Evolutionary conservation across 1,284 basidiomycete species (phyloP).

Genomic region (Ustilago vetiveriae): DNA sequence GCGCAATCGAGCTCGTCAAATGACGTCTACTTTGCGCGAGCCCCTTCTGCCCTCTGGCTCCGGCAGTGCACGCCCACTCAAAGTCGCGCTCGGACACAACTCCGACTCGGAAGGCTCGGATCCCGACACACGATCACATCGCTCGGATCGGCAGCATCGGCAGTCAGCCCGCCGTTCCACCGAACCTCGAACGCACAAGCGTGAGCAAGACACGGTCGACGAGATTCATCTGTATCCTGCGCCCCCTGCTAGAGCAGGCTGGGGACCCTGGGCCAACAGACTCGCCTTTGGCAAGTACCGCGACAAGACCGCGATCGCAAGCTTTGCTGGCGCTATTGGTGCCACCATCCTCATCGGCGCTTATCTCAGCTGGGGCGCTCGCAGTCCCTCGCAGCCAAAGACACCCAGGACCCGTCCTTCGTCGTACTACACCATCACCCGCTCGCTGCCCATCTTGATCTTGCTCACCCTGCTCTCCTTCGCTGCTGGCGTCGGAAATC

Average conservation of each 20-base stretch:
- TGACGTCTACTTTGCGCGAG: constrained; percentile 43
- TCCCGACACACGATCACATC: constrained; percentile 8
- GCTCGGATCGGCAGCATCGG: constrained; percentile 3
- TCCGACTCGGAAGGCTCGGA: constrained; percentile 31
- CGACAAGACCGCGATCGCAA: constrained; percentile 54
- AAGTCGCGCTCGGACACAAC: constrained; percentile 10
- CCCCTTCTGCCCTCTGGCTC: constrained; percentile 40
- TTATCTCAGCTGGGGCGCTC: constrained; percentile 37
- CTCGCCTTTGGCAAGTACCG: constrained; percentile 54
- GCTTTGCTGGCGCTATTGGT: constrained; percentile 35
- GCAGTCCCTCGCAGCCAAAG: constrained; percentile 38
- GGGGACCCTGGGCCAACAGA: constrained; percentile 52
- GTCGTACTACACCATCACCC: constrained; percentile 72
- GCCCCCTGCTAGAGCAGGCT: constrained; percentile 40
- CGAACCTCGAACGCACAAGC: background rate
- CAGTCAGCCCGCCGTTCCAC: constrained; percentile 3
- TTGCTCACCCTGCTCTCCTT: constrained; percentile 81
- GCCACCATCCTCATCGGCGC: constrained; percentile 46
- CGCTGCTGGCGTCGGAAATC: constrained; percentile 77
- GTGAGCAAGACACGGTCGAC: constrained; percentile 17
- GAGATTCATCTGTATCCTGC: constrained; percentile 46
- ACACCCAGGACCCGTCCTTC: constrained; percentile 54
- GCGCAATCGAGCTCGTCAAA: constrained; percentile 47
- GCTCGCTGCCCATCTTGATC: constrained; percentile 83
- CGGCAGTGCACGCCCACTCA: constrained; percentile 20